These are phyloP conservation scores for Kuraishia cidri DNA, from an alignment of 805 yeast genomes.

Conservation along the genomic window DNA sequence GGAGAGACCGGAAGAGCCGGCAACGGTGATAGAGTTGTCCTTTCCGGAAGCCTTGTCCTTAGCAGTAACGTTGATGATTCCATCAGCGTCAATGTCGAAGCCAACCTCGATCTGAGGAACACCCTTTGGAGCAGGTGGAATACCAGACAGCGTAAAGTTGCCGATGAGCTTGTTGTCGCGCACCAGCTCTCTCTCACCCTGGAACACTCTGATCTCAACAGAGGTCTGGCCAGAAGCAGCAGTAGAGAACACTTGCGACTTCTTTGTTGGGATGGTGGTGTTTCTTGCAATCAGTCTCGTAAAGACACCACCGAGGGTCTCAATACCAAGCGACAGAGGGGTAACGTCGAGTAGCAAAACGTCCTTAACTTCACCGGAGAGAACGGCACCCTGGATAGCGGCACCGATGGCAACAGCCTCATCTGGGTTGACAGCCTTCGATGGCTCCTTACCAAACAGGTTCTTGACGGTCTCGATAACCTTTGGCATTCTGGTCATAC, in stretches of 20 bases:
- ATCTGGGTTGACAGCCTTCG: slow-evolving; percentile 76
- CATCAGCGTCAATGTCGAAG: slow-evolving; percentile 95
- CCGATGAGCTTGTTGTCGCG: slow-evolving; percentile 97
- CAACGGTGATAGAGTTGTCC: slow-evolving; percentile 67
- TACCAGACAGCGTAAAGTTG: slow-evolving; percentile 91
- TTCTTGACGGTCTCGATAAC: slow-evolving; percentile 53
- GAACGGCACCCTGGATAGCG: slow-evolving; percentile 81
- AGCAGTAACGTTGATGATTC: slow-evolving; percentile 76
- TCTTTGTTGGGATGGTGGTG: slow-evolving; percentile 95
- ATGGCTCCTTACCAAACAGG: slow-evolving; percentile 56
- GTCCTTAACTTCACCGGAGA: slow-evolving; percentile 76
- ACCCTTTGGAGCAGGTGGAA: slow-evolving; percentile 94
- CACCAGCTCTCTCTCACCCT: slow-evolving; percentile 97
- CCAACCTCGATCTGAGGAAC: slow-evolving; percentile 92
- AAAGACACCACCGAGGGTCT: slow-evolving; percentile 97
- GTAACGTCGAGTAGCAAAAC: slow-evolving; percentile 76
- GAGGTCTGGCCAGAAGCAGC: slow-evolving; percentile 96
- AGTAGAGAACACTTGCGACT: slow-evolving; percentile 92
- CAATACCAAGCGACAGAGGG: slow-evolving; percentile 90
- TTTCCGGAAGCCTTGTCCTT: slow-evolving; percentile 71
- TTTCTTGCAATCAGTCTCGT: slow-evolving; percentile 86
- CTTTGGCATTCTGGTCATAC: slow-evolving; percentile 88
- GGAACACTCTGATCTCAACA: slow-evolving; percentile 96
- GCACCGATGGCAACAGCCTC: slow-evolving; percentile 92
- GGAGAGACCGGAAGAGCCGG: slow-evolving; percentile 61